Evolutionary conservation across 1,139 yeast species (phyloP).

Genomic region (Diutina mesorugosa): DNA sequence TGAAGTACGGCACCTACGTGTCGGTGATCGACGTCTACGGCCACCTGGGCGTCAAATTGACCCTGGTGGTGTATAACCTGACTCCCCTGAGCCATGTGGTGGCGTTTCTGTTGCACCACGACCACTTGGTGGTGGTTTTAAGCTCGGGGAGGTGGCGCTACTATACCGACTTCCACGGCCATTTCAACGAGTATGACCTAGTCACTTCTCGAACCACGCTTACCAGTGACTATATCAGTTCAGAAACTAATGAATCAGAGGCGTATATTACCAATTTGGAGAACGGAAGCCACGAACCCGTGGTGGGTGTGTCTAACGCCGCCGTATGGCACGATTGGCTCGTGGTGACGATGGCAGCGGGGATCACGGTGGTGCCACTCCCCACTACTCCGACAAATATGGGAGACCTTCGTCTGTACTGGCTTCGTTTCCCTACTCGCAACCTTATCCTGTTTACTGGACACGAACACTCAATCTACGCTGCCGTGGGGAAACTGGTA

Average conservation of each 20-base stretch:
- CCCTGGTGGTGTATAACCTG: conserved; percentile 39
- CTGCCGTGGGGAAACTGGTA: conserved; percentile 6
- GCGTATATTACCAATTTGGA: conserved; percentile 21
- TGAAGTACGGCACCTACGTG: conserved; percentile 14
- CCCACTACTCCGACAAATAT: not conserved
- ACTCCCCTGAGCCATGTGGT: conserved; percentile 40
- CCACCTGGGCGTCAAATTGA: conserved; percentile 37
- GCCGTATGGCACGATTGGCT: conserved; percentile 18
- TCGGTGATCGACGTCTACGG: conserved; percentile 36
- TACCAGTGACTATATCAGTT: not conserved
- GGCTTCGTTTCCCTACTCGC: not conserved
- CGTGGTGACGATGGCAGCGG: conserved; percentile 11
- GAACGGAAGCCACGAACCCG: conserved; percentile 18
- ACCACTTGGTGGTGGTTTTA: conserved; percentile 50
- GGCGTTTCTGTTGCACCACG: conserved; percentile 44
- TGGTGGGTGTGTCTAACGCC: conserved; percentile 14
- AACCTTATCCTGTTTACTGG: not conserved
- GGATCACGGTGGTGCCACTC: not conserved
- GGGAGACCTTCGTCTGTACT: not conserved
- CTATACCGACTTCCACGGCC: conserved; percentile 60
- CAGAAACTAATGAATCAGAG: not conserved
- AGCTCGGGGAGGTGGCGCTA: conserved; percentile 44
- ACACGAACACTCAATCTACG: not conserved
- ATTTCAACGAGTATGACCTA: conserved; percentile 34
- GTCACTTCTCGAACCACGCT: not conserved